Evolutionary conservation across 768 basidiomycete species (phyloP), one percentile per base, ranked within the genome.

Genomic region (Tricholoma matsutake): DNA sequence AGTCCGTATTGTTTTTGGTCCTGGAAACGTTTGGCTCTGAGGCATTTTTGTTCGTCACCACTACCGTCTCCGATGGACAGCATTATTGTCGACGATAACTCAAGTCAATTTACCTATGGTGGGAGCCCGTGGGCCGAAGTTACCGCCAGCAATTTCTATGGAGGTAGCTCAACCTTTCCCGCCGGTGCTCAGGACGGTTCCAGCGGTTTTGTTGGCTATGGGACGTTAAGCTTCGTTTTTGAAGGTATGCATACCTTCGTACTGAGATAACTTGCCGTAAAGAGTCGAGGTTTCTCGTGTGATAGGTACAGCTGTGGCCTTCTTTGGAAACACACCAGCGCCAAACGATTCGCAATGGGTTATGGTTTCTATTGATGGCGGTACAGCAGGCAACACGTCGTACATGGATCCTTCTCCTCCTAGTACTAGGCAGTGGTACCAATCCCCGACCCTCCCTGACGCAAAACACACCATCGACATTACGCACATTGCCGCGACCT

Each of bases 381-480:
- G 61, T 20, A 32, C 43, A 16, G 45, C 63, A 5, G 62, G 54
- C 47, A 57, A 54, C 11, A 35, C 58, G 1, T 57, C 60, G 4
- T 71, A 68, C 29, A 6, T 25, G 14, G 65, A 64, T 25, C 25
- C 56, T 7, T 32, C 54, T 16, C 68, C 67, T 9, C 67, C 58
- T 8, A 57, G 64, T 1, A 62, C 63, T 18, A 25, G 62, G 67
- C 59, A 72, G 31, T 72, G 67, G 69, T 72, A 70, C 52, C 63
- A 67, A 31, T 69, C 71, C 1, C 67, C 69, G 0, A 28, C 47
- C 1, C 57, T 72, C 1, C 7, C 57, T 2, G 68, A 71, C 8
- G 65, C 63, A 14, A 54, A 14, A 3, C 71, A 72, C 57, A 66
- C 56, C 5, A 58, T 72, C 20, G 52, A 20, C 11, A 56, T 72